These are phyloP conservation scores for Boletus tomentosulus DNA, from an alignment of 768 basidiomycete genomes.

Conservation along the genomic window DNA sequence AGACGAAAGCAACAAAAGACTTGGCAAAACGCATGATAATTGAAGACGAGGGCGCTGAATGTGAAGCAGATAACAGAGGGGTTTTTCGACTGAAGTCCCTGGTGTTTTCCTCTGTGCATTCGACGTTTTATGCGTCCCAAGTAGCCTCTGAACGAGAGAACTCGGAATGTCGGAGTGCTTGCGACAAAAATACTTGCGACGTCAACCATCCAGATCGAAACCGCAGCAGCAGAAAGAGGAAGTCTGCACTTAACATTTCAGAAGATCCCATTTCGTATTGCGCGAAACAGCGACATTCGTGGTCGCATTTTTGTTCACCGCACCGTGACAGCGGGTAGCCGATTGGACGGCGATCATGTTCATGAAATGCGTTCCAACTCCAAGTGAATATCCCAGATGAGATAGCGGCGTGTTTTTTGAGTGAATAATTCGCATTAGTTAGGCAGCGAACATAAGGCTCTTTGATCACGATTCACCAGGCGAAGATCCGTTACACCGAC, in stretches of 20 bases:
- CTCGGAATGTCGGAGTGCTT: background rate
- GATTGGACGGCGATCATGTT: no score
- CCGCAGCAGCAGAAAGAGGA: background rate
- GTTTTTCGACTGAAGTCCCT: background rate
- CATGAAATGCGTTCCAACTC: no score
- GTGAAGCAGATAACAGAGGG: background rate
- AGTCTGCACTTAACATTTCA: background rate
- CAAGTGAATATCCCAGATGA: no score
- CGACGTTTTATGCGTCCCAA: background rate
- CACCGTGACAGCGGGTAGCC: no score
- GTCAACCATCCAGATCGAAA: background rate
- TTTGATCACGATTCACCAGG: no score
- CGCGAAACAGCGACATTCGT: background rate
- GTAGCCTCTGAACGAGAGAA: background rate
- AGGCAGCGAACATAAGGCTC: no score
- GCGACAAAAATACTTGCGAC: background rate
- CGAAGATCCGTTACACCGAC: no score
- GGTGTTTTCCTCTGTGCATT: background rate
- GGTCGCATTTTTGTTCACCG: background rate
- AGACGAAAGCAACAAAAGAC: background rate
- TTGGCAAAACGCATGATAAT: conserved; percentile 4
- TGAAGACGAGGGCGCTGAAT: background rate
- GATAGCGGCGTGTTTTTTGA: no score
- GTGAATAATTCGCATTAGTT: background rate
- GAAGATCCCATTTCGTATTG: background rate